Evolutionary conservation across 371 early-diverging fungal species (phyloP).

Genomic region (Nematocida sp.): DNA sequence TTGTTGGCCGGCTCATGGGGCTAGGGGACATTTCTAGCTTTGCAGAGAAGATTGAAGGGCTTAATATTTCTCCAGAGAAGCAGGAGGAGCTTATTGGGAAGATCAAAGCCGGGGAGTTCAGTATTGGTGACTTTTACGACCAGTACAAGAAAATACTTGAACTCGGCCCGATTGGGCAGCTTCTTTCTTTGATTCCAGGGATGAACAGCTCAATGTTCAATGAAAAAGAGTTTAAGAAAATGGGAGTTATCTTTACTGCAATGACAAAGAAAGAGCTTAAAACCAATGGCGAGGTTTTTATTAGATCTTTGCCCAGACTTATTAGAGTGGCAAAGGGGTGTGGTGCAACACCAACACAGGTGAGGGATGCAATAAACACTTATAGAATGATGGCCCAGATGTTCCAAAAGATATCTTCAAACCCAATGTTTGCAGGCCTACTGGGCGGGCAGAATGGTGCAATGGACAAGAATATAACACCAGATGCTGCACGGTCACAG

Average conservation of each 20-base stretch:
- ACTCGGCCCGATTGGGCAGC: constrained; percentile 86
- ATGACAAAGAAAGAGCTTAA: constrained; percentile 89
- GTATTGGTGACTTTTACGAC: constrained; percentile 92
- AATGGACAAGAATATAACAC: background rate
- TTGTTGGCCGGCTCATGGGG: constrained; percentile 87
- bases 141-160: constrained; percentile 86
- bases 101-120: constrained; percentile 77
- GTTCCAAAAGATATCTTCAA: constrained; percentile 84
- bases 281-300: constrained; percentile 82
- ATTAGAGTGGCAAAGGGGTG: constrained; percentile 83
- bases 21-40: constrained; percentile 91
- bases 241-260: constrained; percentile 91
- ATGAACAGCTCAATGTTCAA: constrained; percentile 77
- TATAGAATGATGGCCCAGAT: constrained; percentile 80
- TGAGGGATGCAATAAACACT: constrained; percentile 79
- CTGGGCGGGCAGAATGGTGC: constrained; percentile 24
- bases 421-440: constrained; percentile 60
- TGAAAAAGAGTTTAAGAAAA: constrained; percentile 74
- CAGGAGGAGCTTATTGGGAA: constrained; percentile 85
- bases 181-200: constrained; percentile 95
- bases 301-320: constrained; percentile 76
- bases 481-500: constrained; percentile 45
- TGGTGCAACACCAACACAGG: constrained; percentile 79
- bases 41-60: constrained; percentile 83
- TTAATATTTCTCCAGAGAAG: constrained; percentile 81